phyloP scores from a whole-genome alignment of 257 asterid species.

The Fraxinus anomala region DNA sequence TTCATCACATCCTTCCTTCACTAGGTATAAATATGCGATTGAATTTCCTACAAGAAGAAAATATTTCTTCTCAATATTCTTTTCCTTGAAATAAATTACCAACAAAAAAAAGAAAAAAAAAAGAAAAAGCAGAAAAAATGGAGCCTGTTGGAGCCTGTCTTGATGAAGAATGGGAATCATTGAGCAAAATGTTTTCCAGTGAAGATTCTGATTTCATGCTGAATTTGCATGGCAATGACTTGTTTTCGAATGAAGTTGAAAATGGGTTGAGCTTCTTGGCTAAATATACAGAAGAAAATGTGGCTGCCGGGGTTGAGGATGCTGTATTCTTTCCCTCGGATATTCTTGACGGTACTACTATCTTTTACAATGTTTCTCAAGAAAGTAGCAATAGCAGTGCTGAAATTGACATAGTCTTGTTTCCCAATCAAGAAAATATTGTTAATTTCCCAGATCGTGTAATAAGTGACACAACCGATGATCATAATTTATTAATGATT shows the following conservation, averaged over 20 bases:
- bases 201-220: conserved; percentile 49
- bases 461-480: conserved; percentile 23
- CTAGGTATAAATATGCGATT: conserved; percentile 49
- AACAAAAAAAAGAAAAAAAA: too few species aligned
- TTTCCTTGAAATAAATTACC: not conserved
- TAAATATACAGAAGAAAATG: conserved; percentile 9
- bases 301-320: conserved; percentile 20
- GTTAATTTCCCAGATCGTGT: conserved; percentile 19
- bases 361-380: conserved; percentile 46
- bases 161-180: conserved; percentile 74
- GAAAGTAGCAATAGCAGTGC: conserved; percentile 50
- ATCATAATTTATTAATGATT: not conserved
- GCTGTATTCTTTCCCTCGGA: conserved; percentile 19
- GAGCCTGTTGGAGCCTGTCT: conserved; percentile 57
- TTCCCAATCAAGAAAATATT: conserved; percentile 18
- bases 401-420: conserved; percentile 26
- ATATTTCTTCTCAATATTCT: not conserved
- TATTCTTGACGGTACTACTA: conserved; percentile 14
- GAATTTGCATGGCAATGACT: conserved; percentile 34
- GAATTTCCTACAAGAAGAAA: conserved; percentile 17
- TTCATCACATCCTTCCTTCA: conserved; percentile 37
- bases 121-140: conserved; percentile 33
- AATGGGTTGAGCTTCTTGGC: not conserved
- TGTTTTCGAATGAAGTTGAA: conserved; percentile 17
- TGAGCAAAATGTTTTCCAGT: conserved; percentile 56